These are phyloP conservation scores for Combretum micranthum DNA, from an alignment of 345 rosid genomes.

Conservation along the genomic window DNA sequence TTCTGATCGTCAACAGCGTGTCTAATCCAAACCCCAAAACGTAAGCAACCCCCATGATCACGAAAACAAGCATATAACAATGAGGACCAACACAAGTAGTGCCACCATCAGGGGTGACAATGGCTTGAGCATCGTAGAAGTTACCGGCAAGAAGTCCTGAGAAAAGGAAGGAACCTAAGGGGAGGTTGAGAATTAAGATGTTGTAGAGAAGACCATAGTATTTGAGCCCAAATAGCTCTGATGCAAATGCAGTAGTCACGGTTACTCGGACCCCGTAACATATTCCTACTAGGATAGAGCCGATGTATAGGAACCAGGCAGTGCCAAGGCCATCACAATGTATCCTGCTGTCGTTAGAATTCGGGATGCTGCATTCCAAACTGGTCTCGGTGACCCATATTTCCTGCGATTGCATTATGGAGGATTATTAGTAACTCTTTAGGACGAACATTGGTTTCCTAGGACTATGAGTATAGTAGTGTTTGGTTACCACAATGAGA, in stretches of 20 bases:
- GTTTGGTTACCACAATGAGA: too few species aligned
- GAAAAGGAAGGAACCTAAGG: constrained; percentile 52
- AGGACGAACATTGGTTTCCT: neutral
- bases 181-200: constrained; percentile 38
- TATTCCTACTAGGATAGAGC: constrained; percentile 45
- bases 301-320: constrained; percentile 49
- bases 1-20: constrained; percentile 27
- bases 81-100: constrained; percentile 44
- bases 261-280: constrained; percentile 50
- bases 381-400: constrained; percentile 41
- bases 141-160: constrained; percentile 59
- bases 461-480: too few species aligned
- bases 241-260: constrained; percentile 39
- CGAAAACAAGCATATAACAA: constrained; percentile 35
- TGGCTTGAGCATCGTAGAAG: constrained; percentile 49
- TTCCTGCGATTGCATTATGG: constrained; percentile 17
- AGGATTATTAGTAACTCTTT: neutral
- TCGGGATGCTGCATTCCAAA: constrained; percentile 49
- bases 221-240: constrained; percentile 58
- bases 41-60: constrained; percentile 40
- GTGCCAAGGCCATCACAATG: constrained; percentile 40
- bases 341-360: constrained; percentile 42
- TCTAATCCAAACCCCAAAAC: constrained; percentile 41
- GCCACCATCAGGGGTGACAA: constrained; percentile 23
- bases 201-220: constrained; percentile 43